Conservation (phyloP, 163 green algal species). For the Chlamydomonas reinhardtii region DNA sequence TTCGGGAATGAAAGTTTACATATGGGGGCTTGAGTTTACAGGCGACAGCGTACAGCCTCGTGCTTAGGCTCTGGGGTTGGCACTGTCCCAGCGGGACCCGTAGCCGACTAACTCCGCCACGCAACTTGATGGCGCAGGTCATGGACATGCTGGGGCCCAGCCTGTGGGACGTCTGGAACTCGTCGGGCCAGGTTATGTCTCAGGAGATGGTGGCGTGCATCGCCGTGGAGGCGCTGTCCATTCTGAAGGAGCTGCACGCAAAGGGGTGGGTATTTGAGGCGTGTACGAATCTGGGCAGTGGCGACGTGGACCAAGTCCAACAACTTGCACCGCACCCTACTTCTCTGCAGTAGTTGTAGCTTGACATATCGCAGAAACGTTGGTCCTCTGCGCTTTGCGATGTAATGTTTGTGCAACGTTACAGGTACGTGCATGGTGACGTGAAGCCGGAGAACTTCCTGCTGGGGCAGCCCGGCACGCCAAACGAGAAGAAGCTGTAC, state of each 20-base stretch:
- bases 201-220: constrained; percentile 99
- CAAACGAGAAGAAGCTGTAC: constrained; percentile 97
- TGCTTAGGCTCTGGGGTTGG: too few relatives aligned
- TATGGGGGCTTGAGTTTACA: too few relatives aligned
- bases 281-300: too few relatives aligned
- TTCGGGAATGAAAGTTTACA: too few relatives aligned
- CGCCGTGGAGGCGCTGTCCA: constrained; percentile 96
- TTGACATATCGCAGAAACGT: too few relatives aligned
- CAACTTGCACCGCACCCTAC: too few relatives aligned
- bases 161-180: constrained; percentile 99
- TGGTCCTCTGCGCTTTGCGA: too few relatives aligned
- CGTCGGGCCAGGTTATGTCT: constrained; percentile 92
- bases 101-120: too few relatives aligned
- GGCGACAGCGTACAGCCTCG: too few relatives aligned
- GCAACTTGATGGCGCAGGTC: constrained; percentile 73
- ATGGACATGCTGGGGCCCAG: constrained; percentile 99
- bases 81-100: background rate
- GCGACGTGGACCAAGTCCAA: too few relatives aligned
- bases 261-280: constrained; percentile 84
- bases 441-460: constrained; percentile 99
- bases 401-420: too few relatives aligned
- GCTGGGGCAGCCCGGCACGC: constrained; percentile 86
- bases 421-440: constrained; percentile 99
- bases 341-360: too few relatives aligned
- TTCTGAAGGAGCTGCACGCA: constrained; percentile 97